A percentile compares a stretch with the other conserved stretches of the same genome.
Evolutionary conservation across 176 grass and related monocot species (phyloP).

Genomic region (Lolium multiflorum): DNA sequence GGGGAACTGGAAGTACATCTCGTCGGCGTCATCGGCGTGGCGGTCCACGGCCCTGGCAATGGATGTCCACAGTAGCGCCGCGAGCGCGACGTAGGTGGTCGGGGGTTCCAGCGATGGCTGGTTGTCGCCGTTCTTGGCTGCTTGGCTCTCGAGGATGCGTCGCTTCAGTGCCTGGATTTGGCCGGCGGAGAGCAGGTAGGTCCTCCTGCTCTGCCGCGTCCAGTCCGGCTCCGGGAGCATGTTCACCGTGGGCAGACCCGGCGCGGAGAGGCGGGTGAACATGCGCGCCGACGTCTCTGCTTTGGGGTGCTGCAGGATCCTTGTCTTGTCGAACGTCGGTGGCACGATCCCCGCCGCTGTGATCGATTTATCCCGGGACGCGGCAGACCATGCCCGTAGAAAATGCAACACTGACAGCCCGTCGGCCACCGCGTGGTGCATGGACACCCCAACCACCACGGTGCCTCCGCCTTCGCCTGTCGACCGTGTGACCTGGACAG

Average conservation of each 20-base stretch:
- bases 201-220: neutral
- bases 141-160: neutral
- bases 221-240: neutral
- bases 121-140: neutral
- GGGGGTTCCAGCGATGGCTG: neutral
- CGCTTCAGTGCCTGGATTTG: slow-evolving; percentile 33
- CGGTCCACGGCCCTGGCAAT: slow-evolving; percentile 4
- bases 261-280: slow-evolving; percentile 21
- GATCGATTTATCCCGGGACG: neutral
- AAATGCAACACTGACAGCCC: neutral
- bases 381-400: neutral
- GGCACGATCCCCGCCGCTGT: neutral
- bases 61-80: slow-evolving; percentile 39
- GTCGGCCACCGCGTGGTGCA: slow-evolving; percentile 53
- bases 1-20: neutral
- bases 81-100: slow-evolving; percentile 40
- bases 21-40: neutral
- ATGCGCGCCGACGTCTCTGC: slow-evolving; percentile 1
- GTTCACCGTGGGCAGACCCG: slow-evolving; percentile 29
- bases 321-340: slow-evolving; percentile 45
- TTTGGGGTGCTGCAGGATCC: slow-evolving; percentile 35
- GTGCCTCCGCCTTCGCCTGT: neutral
- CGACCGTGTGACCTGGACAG: slow-evolving; percentile 55
- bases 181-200: neutral
- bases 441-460: slow-evolving; percentile 49